Percentiles rank a stretch among this genome's conserved stretches.
phyloP scores from a whole-genome alignment of 2,329 filamentous ascomycete genomes.

The Pleochaeta shiraiana region DNA sequence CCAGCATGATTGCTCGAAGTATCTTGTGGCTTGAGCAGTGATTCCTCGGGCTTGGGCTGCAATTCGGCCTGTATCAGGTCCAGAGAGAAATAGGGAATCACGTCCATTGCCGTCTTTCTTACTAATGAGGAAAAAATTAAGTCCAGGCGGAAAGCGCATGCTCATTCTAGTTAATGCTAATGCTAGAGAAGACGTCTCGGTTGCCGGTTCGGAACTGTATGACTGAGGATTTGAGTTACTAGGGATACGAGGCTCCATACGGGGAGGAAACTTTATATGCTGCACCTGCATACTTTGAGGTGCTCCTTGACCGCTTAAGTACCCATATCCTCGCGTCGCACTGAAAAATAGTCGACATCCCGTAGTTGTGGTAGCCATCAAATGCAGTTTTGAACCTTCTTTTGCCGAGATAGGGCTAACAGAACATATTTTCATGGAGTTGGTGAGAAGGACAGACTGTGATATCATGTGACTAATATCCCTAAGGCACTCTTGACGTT shows the following conservation, averaged over 20 bases:
- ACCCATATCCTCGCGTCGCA: conserved; percentile 51
- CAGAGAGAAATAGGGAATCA: conserved; percentile 61
- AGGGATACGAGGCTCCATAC: conserved; percentile 16
- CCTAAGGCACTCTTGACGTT: conserved; percentile 33
- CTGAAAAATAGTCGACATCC: conserved; percentile 86
- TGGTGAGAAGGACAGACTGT: conserved; percentile 46
- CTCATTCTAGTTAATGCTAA: conserved; percentile 30
- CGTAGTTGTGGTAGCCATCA: conserved; percentile 77
- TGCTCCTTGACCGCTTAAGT: conserved; percentile 32
- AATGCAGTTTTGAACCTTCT: conserved; percentile 63
- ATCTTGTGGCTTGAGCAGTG: conserved; percentile 21
- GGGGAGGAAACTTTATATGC: conserved; percentile 82
- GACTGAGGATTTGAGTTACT: conserved; percentile 11
- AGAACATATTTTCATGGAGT: conserved; percentile 52
- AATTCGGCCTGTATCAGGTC: conserved; percentile 77
- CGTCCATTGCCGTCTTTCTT: conserved; percentile 34
- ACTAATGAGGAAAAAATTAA: conserved; percentile 68
- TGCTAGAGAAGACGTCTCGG: conserved; percentile 23
- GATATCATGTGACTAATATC: conserved; percentile 76
- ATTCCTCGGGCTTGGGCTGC: conserved; percentile 27
- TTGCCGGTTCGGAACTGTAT: conserved; percentile 10
- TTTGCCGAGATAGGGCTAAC: conserved; percentile 64
- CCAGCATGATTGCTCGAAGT: conserved; percentile 63
- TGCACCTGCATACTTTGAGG: conserved; percentile 97
- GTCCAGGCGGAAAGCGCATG: conserved; percentile 58